A percentile compares a stretch with the other conserved stretches of the same genome.
Evolutionary conservation across 192 early-diverging fungal species (phyloP).

Genomic region (Entomortierella parvispora): DNA sequence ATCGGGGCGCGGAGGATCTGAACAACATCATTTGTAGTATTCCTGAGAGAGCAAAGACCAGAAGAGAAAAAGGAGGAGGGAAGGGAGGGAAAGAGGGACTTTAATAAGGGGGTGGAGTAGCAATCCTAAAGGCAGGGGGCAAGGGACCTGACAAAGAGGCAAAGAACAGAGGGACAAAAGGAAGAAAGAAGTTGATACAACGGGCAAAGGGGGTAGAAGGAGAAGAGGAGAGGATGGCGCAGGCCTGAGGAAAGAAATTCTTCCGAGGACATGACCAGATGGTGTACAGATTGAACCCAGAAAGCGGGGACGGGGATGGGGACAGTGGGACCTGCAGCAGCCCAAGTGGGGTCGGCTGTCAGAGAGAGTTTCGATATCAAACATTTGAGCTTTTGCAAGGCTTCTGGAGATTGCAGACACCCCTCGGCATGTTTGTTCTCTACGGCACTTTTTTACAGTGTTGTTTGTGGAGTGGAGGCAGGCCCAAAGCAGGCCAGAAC

Average conservation of each 20-base stretch:
- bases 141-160: background rate
- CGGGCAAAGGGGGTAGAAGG: background rate
- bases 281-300: too few species aligned
- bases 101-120: background rate
- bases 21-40: background rate
- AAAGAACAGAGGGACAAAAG: background rate
- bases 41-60: conserved; percentile 1
- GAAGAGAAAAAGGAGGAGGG: background rate
- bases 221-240: background rate
- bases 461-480: too few species aligned
- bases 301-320: background rate
- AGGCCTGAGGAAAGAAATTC: conserved; percentile 4
- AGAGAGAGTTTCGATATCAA: too few species aligned
- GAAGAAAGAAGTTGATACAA: background rate
- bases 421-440: too few species aligned
- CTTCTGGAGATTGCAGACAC: too few species aligned
- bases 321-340: background rate
- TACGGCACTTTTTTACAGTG: too few species aligned
- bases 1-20: background rate
- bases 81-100: background rate
- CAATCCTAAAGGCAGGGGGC: too few species aligned
- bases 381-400: too few species aligned
- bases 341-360: too few species aligned
- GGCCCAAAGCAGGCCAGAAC: too few species aligned
- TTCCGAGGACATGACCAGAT: conserved; percentile 3